phyloP scores from a whole-genome alignment of 2,329 filamentous ascomycete genomes.

The Sporothrix pallida region DNA sequence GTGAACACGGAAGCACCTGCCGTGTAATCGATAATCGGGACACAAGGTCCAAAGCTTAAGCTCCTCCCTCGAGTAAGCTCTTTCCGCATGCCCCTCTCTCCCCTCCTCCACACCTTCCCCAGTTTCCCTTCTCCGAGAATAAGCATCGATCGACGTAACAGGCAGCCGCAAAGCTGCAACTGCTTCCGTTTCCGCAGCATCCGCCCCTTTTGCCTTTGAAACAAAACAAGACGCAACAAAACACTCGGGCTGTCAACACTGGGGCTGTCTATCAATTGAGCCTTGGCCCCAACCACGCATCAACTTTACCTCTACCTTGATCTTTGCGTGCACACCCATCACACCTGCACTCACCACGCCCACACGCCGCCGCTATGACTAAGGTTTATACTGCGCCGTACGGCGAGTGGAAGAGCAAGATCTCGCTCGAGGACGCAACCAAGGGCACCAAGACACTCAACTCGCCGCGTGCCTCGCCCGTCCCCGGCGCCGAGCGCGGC shows the following conservation, averaged over 20 bases:
- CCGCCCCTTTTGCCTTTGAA: no score
- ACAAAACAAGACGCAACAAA: no score
- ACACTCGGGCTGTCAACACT: background rate
- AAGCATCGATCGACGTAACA: background rate
- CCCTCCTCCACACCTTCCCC: background rate
- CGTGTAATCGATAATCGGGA: no score
- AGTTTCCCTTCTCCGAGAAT: no score
- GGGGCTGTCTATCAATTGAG: background rate
- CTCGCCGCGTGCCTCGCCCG: slow-evolving; percentile 45
- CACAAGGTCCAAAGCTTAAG: no score
- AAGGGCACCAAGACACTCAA: slow-evolving; percentile 46
- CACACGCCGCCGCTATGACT: slow-evolving; percentile 11
- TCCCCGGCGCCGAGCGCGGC: slow-evolving; percentile 42
- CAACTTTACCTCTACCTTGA: background rate
- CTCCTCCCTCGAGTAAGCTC: background rate
- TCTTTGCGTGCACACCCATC: background rate
- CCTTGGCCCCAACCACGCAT: background rate
- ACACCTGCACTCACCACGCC: slow-evolving; percentile 36
- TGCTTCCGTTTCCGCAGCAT: background rate
- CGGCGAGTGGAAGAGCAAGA: slow-evolving; percentile 50
- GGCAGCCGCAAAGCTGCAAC: background rate
- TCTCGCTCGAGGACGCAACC: slow-evolving; percentile 47
- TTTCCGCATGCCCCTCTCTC: background rate
- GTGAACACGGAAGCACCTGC: no score
- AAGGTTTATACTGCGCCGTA: slow-evolving; percentile 42